Percentiles rank a stretch among this genome's conserved stretches.
phyloP scores from a whole-genome alignment of 345 rosid species.

The Eucalyptus victrix region DNA sequence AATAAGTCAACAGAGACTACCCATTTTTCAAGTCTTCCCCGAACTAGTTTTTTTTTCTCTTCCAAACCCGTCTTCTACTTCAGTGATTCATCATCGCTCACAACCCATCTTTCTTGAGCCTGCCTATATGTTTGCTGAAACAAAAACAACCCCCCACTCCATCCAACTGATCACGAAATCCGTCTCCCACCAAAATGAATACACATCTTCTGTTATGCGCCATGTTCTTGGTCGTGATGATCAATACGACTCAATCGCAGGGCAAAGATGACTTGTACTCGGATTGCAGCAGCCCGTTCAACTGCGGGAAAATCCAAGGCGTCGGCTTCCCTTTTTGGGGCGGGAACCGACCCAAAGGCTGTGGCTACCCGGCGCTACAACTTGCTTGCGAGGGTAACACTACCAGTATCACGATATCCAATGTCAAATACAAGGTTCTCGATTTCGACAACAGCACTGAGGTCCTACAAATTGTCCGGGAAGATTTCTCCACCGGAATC shows the following conservation, averaged over 20 bases:
- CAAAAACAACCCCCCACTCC: neutral
- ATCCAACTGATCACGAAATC: neutral
- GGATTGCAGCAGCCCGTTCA: neutral
- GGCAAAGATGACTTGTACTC: neutral
- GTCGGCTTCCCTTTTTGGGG: constrained; percentile 25
- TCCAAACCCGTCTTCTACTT: neutral
- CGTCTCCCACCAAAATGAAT: neutral
- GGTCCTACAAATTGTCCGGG: too few relatives aligned
- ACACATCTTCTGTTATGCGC: neutral
- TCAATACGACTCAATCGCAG: neutral
- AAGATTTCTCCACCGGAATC: too few relatives aligned
- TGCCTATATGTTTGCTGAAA: neutral
- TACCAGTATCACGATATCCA: constrained; percentile 3
- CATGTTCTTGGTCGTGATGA: neutral
- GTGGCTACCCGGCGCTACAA: neutral
- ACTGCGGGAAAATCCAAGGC: constrained; percentile 4
- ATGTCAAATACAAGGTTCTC: neutral
- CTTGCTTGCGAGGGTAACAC: neutral
- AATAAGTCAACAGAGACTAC: neutral
- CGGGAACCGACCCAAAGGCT: neutral
- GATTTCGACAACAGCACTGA: rapidly evolving
- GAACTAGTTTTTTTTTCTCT: neutral
- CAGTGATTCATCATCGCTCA: neutral
- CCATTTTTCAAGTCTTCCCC: neutral
- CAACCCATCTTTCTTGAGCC: neutral